Evolutionary conservation across 73 alveolate genomes (phyloP), one percentile per base, ranked within the genome.

Genomic region (Paramecium caudatum): DNA sequence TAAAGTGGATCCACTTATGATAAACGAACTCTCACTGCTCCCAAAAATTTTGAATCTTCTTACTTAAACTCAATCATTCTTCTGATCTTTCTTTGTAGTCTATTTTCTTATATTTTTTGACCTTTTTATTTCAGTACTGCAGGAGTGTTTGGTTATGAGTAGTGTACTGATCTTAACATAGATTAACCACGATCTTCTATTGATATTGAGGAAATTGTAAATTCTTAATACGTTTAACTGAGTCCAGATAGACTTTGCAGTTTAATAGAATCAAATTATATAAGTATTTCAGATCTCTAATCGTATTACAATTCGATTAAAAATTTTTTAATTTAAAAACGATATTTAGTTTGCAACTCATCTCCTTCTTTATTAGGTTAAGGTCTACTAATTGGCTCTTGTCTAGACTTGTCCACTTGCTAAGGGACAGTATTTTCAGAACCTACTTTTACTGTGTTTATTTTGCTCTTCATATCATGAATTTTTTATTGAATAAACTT

Each of bases 121-220:
- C 49, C 34, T 0, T 25, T n/a, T n/a, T n/a, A 46, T 65, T 65
- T 65, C 5, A 65, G 7, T 36, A 65, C 15, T n/a, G 16, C 34
- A 10, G 83, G 83, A 65, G 83, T 65, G 7, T 65, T 33, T 0
- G 83, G 83, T 65, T 65, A 34, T 13, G 83, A 65, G 15, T 65
- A 65, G 19, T 65, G 39, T 4, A 74, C 43, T 2, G 88, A 74
- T 74, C 47, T 45, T 15, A 74, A 39, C 6, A 74, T 74, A 17
- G 39, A 41, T 74, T 74, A 4, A 12, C 45, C 62, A 16, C 43
- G 55, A 74, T 74, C 88, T 21, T 45, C 68, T 34, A 74, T 39
- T 39, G 88, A 37, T 3, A 74, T 41, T 4, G 62, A 41, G 16
- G 5, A 13, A 37, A 74, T 74, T 8, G 88, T 27, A 21, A 74